Percentiles rank a stretch among this genome's conserved stretches.
These are phyloP conservation scores for Alternaria gansuensis DNA, from an alignment of 2,329 filamentous ascomycete species.

Conservation along the genomic window DNA sequence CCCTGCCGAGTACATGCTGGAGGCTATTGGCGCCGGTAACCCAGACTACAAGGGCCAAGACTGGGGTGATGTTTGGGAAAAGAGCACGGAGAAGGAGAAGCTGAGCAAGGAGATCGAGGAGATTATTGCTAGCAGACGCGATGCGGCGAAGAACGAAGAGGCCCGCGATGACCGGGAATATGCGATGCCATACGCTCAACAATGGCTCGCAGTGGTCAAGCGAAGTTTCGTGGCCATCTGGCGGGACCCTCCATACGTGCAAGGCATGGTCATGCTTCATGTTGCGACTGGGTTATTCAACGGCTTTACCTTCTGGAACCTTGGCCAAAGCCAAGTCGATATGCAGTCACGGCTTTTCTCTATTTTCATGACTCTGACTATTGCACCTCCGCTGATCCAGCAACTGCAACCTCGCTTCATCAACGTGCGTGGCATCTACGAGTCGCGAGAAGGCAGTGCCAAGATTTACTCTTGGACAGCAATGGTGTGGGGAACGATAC, in stretches of 20 bases:
- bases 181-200: constrained; percentile 55
- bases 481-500: constrained; percentile 70
- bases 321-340: constrained; percentile 54
- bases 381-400: constrained; percentile 77
- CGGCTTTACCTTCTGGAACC: constrained; percentile 60
- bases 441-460: constrained; percentile 75
- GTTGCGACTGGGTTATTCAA: constrained; percentile 61
- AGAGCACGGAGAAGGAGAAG: constrained; percentile 52
- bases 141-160: constrained; percentile 46
- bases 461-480: constrained; percentile 83
- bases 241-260: constrained; percentile 73
- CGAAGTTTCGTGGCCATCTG: constrained; percentile 68
- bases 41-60: constrained; percentile 57
- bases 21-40: constrained; percentile 56
- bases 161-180: constrained; percentile 57
- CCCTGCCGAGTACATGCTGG: constrained; percentile 64
- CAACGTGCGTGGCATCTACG: constrained; percentile 71
- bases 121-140: constrained; percentile 48
- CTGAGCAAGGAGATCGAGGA: constrained; percentile 54
- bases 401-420: constrained; percentile 79
- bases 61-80: constrained; percentile 58
- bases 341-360: constrained; percentile 73
- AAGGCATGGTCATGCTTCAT: constrained; percentile 59
- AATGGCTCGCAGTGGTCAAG: constrained; percentile 54
- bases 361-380: constrained; percentile 78